Conservation (phyloP, 1,284 basidiomycete species). For the Austropuccinia psidii region DNA sequence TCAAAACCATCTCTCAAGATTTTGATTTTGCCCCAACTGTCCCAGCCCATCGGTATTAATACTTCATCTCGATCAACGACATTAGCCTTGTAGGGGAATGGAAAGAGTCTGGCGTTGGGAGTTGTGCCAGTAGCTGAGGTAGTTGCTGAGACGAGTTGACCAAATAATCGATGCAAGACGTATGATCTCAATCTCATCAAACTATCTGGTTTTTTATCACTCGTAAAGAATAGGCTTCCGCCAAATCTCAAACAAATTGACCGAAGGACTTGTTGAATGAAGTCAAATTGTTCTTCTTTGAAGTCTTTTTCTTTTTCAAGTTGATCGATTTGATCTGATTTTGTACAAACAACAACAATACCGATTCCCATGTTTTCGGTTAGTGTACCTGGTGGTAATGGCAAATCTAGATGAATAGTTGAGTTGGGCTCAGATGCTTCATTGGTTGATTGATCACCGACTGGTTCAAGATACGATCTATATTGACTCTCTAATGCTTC, state of each 20-base stretch:
- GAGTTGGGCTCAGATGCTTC: conserved; percentile 41
- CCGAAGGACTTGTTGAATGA: conserved; percentile 85
- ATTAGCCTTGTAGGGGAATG: conserved; percentile 77
- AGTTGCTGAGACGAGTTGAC: conserved; percentile 48
- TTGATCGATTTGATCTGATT: conserved; percentile 74
- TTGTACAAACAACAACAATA: conserved; percentile 82
- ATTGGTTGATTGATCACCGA: conserved; percentile 59
- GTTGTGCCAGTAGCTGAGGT: conserved; percentile 15
- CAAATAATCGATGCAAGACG: conserved; percentile 72
- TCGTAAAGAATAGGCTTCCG: conserved; percentile 83
- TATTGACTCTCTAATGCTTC: conserved; percentile 30
- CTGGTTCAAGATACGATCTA: conserved; percentile 43
- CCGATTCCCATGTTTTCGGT: conserved; percentile 62
- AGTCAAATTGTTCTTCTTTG: conserved; percentile 86
- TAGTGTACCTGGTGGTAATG: conserved; percentile 39
- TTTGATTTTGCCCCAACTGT: conserved; percentile 91
- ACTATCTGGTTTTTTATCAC: conserved; percentile 65
- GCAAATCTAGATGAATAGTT: conserved; percentile 10
- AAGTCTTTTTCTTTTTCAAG: conserved; percentile 48
- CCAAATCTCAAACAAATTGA: conserved; percentile 93
- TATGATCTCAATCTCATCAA: conserved; percentile 75
- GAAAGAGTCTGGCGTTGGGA: conserved; percentile 61
- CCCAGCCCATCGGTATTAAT: conserved; percentile 90
- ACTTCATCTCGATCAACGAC: conserved; percentile 85
- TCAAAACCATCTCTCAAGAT: conserved; percentile 88